Evolutionary conservation across 116 monocot genomes (phyloP).

Genomic region (Trichopus zeylanicus): DNA sequence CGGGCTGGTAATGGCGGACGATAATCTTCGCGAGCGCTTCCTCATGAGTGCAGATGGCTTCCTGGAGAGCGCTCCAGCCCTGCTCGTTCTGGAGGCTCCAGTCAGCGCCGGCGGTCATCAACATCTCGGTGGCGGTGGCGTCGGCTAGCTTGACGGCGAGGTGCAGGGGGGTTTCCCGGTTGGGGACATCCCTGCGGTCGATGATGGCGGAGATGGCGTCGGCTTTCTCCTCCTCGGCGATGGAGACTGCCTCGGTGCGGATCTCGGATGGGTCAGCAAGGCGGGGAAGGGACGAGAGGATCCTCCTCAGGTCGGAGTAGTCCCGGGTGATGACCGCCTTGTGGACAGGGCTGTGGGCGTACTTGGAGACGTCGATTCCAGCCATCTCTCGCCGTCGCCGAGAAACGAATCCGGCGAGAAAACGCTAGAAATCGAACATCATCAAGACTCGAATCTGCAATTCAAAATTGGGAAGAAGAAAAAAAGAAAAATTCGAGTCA

Average conservation of each 20-base stretch:
- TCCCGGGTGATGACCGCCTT: conserved; percentile 60
- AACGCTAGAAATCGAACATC: background rate
- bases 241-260: conserved; percentile 45
- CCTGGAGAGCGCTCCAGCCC: conserved; percentile 93
- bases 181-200: conserved; percentile 67
- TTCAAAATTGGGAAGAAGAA: too few relatives aligned
- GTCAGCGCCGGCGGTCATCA: conserved; percentile 78
- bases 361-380: conserved; percentile 37
- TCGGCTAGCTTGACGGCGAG: conserved; percentile 57
- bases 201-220: conserved; percentile 51
- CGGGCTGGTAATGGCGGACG: conserved; percentile 69
- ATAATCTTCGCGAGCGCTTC: conserved; percentile 66
- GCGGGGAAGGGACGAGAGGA: conserved; percentile 44
- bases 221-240: conserved; percentile 41
- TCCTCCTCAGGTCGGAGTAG: conserved; percentile 26
- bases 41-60: conserved; percentile 77
- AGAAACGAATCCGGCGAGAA: background rate
- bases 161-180: conserved; percentile 63
- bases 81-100: conserved; percentile 95
- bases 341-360: conserved; percentile 77
- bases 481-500: too few relatives aligned
- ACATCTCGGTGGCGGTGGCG: conserved; percentile 35
- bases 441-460: background rate
- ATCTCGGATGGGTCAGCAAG: conserved; percentile 36
- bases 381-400: conserved; percentile 19